Evolutionary conservation across 2,329 filamentous ascomycete species (phyloP), one percentile per base, ranked within the genome.

Genomic region (Aspergillus quadrilineatus): DNA sequence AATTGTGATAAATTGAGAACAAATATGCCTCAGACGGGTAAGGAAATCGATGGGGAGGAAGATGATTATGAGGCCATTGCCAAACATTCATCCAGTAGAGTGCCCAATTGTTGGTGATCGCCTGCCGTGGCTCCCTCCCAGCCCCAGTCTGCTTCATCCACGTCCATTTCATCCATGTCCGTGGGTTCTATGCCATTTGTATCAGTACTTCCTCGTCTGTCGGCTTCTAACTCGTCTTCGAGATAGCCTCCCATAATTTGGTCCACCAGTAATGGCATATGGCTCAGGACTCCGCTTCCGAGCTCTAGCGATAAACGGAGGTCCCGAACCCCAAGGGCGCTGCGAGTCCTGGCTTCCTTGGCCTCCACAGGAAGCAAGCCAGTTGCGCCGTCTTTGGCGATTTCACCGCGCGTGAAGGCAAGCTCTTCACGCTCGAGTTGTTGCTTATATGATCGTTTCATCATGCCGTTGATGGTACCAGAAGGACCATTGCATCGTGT

Each of bases 311-410:
- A 86, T 3, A 96, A 77, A 37, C 89, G 83, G 47, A 97, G 74
- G 70, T 97, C 93, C 15, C 87, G 85, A 76, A 93, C 88, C 12
- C 86, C 86, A 1, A 97, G 75, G 0, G 89, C 85, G 5, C 86
- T 83, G 39, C 91, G 81, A 64, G 88, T 85, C 54, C 84, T 84
- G 14, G 89, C 87, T 52, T 88, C 87, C 69, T 89, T 91, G 3
- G 89, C 85, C 73, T 97, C 92, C 36, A 92, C 78, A 0, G 92
- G 93, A 5, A 97, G 76, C 29, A 96, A 75, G 1, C 92, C 92
- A 47, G 84, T 87, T 17, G 75, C 73, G 58, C 89, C 87, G 57
- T 92, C 89, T 63, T 90, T 82, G 15, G 83, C 79, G 1, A 95
- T 72, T 64, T 92, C 89, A 4, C 92, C 91, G n/a, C 85, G 81